phyloP scores from a whole-genome alignment of 306 rosid species.

The Vicia faba region DNA sequence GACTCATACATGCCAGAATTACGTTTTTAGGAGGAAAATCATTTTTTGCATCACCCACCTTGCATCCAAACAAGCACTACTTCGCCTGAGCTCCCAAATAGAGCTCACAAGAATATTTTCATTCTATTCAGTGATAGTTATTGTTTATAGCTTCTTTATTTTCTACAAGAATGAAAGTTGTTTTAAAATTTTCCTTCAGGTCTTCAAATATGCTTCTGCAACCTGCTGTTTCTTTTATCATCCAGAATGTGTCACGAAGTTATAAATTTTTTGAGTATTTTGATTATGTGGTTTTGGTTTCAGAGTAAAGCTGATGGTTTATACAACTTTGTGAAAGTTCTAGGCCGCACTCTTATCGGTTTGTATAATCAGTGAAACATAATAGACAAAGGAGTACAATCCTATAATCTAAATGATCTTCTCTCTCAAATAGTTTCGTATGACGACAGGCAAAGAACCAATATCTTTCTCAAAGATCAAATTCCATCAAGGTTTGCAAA shows the following conservation, averaged over 20 bases:
- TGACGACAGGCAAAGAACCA: too few relatives aligned
- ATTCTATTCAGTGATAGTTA: background rate
- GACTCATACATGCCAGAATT: conserved; percentile 20
- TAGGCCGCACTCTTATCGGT: too few relatives aligned
- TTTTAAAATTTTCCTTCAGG: conserved; percentile 52
- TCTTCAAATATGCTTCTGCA: conserved; percentile 79
- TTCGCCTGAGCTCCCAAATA: background rate
- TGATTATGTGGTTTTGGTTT: too few relatives aligned
- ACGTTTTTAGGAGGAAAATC: conserved; percentile 7
- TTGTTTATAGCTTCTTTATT: conserved; percentile 11
- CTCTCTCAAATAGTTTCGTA: too few relatives aligned
- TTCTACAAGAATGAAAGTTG: conserved; percentile 33
- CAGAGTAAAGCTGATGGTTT: too few relatives aligned
- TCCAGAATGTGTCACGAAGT: conserved; percentile 70
- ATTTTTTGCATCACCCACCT: background rate
- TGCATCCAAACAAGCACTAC: background rate
- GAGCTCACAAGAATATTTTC: background rate
- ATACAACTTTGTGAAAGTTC: too few relatives aligned
- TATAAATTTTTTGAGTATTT: too few relatives aligned
- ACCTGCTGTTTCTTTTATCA: conserved; percentile 93
- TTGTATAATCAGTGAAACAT: too few relatives aligned
- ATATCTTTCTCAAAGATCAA: too few relatives aligned
- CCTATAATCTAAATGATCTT: too few relatives aligned
- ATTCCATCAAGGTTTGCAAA: too few relatives aligned
- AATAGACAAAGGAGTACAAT: too few relatives aligned